Evolutionary conservation across 106 monocot species (phyloP).

Genomic region (Phalaenopsis equestris): DNA sequence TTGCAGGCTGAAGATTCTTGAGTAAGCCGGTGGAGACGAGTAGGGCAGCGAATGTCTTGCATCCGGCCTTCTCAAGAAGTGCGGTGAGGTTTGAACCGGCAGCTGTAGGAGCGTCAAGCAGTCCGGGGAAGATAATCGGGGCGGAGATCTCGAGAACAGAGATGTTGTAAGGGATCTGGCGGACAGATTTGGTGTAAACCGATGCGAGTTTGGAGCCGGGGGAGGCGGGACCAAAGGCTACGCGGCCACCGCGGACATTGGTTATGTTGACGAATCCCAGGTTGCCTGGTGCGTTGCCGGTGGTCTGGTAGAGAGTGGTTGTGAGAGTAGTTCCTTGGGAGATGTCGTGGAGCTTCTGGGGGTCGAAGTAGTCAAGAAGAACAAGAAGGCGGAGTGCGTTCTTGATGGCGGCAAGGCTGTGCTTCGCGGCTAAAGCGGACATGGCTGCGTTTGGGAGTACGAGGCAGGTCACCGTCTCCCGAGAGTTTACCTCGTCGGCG

Average conservation of each 20-base stretch:
- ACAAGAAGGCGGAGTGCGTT: constrained; percentile 81
- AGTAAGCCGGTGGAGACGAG: constrained; percentile 66
- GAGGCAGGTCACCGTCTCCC: constrained; percentile 66
- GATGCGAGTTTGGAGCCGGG: constrained; percentile 53
- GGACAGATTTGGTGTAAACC: constrained; percentile 56
- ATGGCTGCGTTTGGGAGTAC: constrained; percentile 67
- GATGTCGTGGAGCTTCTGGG: constrained; percentile 68
- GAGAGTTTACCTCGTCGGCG: constrained; percentile 77
- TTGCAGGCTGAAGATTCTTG: constrained; percentile 63
- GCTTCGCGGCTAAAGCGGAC: constrained; percentile 49
- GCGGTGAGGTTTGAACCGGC: constrained; percentile 59
- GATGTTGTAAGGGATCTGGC: constrained; percentile 69
- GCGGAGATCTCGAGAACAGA: constrained; percentile 76
- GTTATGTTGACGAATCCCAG: constrained; percentile 83
- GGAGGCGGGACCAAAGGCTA: constrained; percentile 54
- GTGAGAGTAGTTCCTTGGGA: constrained; percentile 46
- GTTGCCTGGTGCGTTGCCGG: constrained; percentile 57
- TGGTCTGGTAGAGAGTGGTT: constrained; percentile 82
- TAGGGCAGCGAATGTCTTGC: constrained; percentile 72
- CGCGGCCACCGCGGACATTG: constrained; percentile 55
- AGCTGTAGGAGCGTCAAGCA: constrained; percentile 53
- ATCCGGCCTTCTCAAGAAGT: constrained; percentile 83
- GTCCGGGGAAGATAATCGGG: constrained; percentile 76
- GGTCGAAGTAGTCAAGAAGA: constrained; percentile 86
- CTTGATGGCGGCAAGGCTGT: constrained; percentile 61